A percentile compares a stretch with the other conserved stretches of the same genome.
phyloP scores from a whole-genome alignment of 805 yeast species.

The Hemisphaericaspora nanyangensis region DNA sequence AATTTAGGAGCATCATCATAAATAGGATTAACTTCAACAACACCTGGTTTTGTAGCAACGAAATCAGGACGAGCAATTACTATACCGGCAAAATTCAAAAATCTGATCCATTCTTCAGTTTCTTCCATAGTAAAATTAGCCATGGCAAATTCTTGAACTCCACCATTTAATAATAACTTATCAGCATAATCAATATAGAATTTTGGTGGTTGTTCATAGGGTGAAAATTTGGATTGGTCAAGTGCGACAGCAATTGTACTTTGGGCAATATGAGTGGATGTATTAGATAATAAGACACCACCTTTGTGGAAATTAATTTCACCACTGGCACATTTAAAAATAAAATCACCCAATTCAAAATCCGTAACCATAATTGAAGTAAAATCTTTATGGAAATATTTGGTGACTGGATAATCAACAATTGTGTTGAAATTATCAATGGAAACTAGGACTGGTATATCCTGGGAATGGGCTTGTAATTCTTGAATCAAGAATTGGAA shows the following conservation, averaged over 20 bases:
- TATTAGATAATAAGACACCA: slow-evolving; percentile 60
- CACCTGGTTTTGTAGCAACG: slow-evolving; percentile 17
- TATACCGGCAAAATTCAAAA: slow-evolving; percentile 29
- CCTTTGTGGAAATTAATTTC: slow-evolving; percentile 51
- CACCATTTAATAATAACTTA: slow-evolving; percentile 37
- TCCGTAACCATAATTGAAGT: slow-evolving; percentile 54
- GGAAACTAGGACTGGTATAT: slow-evolving; percentile 59
- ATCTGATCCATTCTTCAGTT: slow-evolving; percentile 26
- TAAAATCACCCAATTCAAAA: slow-evolving; percentile 58
- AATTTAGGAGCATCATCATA: slow-evolving; percentile 7
- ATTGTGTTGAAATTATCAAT: slow-evolving; percentile 73
- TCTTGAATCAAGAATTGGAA: slow-evolving; percentile 55
- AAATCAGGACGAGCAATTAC: slow-evolving; percentile 32
- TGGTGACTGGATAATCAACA: slow-evolving; percentile 50
- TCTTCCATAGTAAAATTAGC: slow-evolving; percentile 27
- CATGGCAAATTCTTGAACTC: slow-evolving; percentile 25
- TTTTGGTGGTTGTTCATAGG: slow-evolving; percentile 49
- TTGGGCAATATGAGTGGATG: slow-evolving; percentile 46
- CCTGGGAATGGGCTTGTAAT: slow-evolving; percentile 43
- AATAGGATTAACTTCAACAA: slow-evolving; percentile 10
- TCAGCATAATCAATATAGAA: slow-evolving; percentile 57
- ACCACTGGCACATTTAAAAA: slow-evolving; percentile 56
- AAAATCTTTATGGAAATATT: slow-evolving; percentile 57
- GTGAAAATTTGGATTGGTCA: slow-evolving; percentile 15
- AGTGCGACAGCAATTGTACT: slow-evolving; percentile 61